A percentile compares a stretch with the other conserved stretches of the same genome.
These are phyloP conservation scores for Candida pseudoviswanathii DNA, from an alignment of 1,139 yeast genomes.

Conservation along the genomic window DNA sequence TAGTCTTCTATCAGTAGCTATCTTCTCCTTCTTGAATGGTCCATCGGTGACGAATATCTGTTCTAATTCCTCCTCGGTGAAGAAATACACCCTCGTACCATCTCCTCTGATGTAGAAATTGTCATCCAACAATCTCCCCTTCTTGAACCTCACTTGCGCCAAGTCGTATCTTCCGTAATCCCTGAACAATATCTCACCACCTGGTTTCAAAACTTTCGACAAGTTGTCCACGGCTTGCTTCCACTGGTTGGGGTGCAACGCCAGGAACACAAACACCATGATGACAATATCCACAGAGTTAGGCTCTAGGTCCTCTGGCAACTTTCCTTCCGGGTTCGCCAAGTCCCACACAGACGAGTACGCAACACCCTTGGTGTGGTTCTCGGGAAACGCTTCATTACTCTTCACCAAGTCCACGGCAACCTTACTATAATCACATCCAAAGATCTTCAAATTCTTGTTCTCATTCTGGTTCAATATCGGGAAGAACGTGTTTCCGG, in stretches of 20 bases:
- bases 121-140: constrained; percentile 82
- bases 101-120: constrained; percentile 97
- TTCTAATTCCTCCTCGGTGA: constrained; percentile 88
- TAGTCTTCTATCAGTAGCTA: constrained; percentile 88
- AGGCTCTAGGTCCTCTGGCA: constrained; percentile 86
- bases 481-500: constrained; percentile 96
- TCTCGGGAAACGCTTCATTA: constrained; percentile 57
- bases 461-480: constrained; percentile 80
- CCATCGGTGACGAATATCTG: constrained; percentile 66
- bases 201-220: constrained; percentile 78
- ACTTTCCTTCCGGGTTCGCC: constrained; percentile 67
- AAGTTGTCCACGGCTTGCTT: constrained; percentile 71
- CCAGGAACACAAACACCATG: constrained; percentile 92
- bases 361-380: constrained; percentile 55
- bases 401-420: constrained; percentile 84
- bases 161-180: constrained; percentile 96
- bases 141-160: constrained; percentile 93
- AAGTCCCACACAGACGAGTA: constrained; percentile 95
- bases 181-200: constrained; percentile 85
- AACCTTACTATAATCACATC: constrained; percentile 87
- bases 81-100: constrained; percentile 95
- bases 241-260: constrained; percentile 94
- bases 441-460: constrained; percentile 70
- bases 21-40: constrained; percentile 65
- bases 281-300: constrained; percentile 88